A percentile compares a stretch with the other conserved stretches of the same genome.
phyloP scores from a whole-genome alignment of 495 filamentous ascomycete species.

The Aspergillus nanangensis region DNA sequence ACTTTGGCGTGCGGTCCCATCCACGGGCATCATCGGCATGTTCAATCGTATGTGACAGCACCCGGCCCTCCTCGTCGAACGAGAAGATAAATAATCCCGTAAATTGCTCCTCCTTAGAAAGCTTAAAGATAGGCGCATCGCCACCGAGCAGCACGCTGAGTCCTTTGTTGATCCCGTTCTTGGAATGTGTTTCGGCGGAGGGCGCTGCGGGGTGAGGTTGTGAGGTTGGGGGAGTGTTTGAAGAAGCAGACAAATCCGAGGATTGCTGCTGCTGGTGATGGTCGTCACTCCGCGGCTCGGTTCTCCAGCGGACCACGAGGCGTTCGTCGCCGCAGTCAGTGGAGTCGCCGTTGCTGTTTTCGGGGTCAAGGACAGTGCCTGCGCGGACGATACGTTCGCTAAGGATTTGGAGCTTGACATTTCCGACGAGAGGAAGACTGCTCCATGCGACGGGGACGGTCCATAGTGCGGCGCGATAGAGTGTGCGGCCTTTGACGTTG shows the following conservation, averaged over 20 bases:
- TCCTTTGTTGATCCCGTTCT: constrained; percentile 30
- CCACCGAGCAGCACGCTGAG: constrained; percentile 46
- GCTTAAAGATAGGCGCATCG: constrained; percentile 67
- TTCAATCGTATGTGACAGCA: constrained; percentile 87
- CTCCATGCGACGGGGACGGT: constrained; percentile 95
- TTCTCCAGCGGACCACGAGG: constrained; percentile 83
- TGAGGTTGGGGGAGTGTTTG: too few relatives aligned
- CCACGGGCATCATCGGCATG: constrained; percentile 76
- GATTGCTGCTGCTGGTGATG: not conserved
- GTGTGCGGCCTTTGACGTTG: constrained; percentile 79
- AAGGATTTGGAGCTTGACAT: constrained; percentile 79
- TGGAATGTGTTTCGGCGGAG: too few relatives aligned
- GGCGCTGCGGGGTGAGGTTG: too few relatives aligned
- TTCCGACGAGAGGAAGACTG: constrained; percentile 80
- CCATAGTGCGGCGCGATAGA: constrained; percentile 91
- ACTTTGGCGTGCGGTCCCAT: constrained; percentile 64
- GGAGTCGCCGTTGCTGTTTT: constrained; percentile 15
- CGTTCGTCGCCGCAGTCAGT: constrained; percentile 60
- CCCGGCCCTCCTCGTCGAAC: constrained; percentile 84
- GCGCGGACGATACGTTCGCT: constrained; percentile 77
- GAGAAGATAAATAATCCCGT: constrained; percentile 87
- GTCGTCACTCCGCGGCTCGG: constrained; percentile 43
- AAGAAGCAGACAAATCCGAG: too few relatives aligned
- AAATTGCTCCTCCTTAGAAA: constrained; percentile 55
- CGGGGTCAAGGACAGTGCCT: constrained; percentile 32